These are phyloP conservation scores for Kernera saxatilis DNA, from an alignment of 345 rosid species.

Conservation along the genomic window DNA sequence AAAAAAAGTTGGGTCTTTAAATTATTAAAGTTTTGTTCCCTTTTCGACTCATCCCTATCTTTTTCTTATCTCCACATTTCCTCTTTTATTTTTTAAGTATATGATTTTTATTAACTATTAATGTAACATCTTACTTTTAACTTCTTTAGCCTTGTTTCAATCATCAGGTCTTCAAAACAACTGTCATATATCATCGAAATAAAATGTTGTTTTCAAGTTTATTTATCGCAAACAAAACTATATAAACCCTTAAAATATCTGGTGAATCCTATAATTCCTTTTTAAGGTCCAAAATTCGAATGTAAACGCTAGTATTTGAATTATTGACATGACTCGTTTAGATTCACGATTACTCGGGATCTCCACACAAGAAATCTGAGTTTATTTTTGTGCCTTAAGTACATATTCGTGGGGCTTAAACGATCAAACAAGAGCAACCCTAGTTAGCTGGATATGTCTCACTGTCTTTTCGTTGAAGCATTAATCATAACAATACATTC, in stretches of 20 bases:
- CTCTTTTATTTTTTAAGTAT: neutral
- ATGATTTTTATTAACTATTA: neutral
- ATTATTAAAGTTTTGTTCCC: conserved; percentile 23
- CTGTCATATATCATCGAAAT: neutral
- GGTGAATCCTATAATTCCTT: neutral
- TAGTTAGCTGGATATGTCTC: conserved; percentile 33
- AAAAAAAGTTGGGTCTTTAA: conserved; percentile 8
- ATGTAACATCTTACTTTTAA: conserved; percentile 10
- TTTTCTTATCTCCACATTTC: conserved; percentile 11
- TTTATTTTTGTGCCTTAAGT: neutral
- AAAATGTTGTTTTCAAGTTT: neutral
- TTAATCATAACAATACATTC: conserved; percentile 25
- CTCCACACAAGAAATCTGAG: conserved; percentile 4
- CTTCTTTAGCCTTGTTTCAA: conserved; percentile 13
- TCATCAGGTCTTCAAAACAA: conserved; percentile 3
- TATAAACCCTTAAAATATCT: neutral
- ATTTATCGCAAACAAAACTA: neutral
- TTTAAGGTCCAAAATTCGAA: neutral
- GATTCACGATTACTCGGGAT: neutral
- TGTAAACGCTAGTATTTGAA: neutral
- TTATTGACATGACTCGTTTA: conserved; percentile 2
- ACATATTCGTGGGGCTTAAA: conserved; percentile 14
- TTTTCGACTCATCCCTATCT: conserved; percentile 28
- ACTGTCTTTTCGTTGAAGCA: conserved; percentile 29
- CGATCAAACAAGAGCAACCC: conserved; percentile 16